Conservation (phyloP, 1,284 basidiomycete genomes). For the Grifola frondosa region DNA sequence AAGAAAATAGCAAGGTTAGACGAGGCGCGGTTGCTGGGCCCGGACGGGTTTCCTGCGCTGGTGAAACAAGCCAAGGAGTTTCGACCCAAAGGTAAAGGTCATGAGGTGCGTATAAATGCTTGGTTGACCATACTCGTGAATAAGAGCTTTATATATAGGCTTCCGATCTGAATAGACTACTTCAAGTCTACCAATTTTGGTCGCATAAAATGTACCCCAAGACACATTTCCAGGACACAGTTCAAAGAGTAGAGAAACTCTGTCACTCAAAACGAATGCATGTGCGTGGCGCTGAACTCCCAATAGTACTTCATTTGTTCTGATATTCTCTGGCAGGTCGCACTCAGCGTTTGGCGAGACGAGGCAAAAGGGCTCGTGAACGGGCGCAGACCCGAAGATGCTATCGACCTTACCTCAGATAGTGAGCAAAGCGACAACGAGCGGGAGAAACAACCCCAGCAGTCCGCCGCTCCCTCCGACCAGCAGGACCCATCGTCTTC, state of each 20-base stretch:
- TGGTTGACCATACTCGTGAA: too few relatives aligned
- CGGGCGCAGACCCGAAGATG: constrained; percentile 33
- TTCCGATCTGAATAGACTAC: constrained; percentile 74
- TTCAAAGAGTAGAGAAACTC: constrained; percentile 79
- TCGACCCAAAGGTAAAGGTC: constrained; percentile 81
- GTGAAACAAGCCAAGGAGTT: constrained; percentile 74
- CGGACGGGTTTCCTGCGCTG: constrained; percentile 76
- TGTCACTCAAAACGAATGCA: constrained; percentile 83
- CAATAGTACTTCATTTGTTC: constrained; percentile 2
- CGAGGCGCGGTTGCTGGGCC: constrained; percentile 68
- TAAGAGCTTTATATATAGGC: too few relatives aligned
- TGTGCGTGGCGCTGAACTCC: constrained; percentile 44
- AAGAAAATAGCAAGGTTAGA: constrained; percentile 64
- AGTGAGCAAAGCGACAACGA: constrained; percentile 27
- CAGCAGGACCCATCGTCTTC: constrained; percentile 33
- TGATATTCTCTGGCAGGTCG: constrained; percentile 44
- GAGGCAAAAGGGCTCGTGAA: constrained; percentile 57
- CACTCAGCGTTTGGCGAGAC: constrained; percentile 73
- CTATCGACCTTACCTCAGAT: constrained; percentile 32
- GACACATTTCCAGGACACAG: constrained; percentile 81
- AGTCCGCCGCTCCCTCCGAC: constrained; percentile 26
- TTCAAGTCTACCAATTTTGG: constrained; percentile 90
- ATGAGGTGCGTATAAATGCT: constrained; percentile 75
- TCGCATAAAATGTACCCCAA: constrained; percentile 88
- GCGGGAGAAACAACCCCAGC: constrained; percentile 13